A percentile compares a stretch with the other conserved stretches of the same genome.
Conservation (phyloP, 257 asterid species). For the Plantago ovata region DNA sequence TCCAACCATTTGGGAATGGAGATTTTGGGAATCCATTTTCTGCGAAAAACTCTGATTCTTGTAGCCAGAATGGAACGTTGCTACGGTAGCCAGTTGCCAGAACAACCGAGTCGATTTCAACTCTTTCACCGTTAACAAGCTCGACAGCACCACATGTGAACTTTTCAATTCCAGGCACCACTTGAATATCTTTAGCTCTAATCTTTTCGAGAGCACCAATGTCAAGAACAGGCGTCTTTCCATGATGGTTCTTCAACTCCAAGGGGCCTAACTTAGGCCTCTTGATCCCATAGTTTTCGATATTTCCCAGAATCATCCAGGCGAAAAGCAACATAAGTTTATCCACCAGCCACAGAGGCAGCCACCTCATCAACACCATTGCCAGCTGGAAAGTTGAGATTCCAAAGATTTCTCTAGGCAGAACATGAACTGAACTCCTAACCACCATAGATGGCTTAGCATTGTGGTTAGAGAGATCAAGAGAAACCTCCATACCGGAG, state of each 20-base stretch:
- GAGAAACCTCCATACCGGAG: conserved; percentile 64
- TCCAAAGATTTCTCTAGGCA: conserved; percentile 57
- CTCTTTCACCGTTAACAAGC: conserved; percentile 39
- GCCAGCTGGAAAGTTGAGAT: conserved; percentile 62
- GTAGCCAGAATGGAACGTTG: conserved; percentile 66
- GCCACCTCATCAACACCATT: conserved; percentile 48
- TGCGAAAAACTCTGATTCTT: conserved; percentile 50
- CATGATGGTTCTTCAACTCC: conserved; percentile 49
- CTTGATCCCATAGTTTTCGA: conserved; percentile 45
- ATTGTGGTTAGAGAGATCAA: conserved; percentile 48
- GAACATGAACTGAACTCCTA: conserved; percentile 60
- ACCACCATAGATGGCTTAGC: conserved; percentile 57
- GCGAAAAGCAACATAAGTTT: conserved; percentile 43
- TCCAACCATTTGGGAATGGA: conserved; percentile 68
- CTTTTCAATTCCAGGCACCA: conserved; percentile 47
- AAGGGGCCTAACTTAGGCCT: conserved; percentile 56
- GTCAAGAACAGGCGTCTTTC: conserved; percentile 69
- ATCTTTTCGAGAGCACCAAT: conserved; percentile 60
- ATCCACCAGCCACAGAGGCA: conserved; percentile 71
- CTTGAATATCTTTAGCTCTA: conserved; percentile 45
- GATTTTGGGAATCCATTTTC: conserved; percentile 51
- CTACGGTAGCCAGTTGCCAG: conserved; percentile 67
- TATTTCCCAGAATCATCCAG: conserved; percentile 51
- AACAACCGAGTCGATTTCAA: conserved; percentile 46
- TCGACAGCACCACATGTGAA: conserved; percentile 37